Evolutionary conservation across 2,329 filamentous ascomycete genomes (phyloP).

Genomic region (Exophiala oligosperma): DNA sequence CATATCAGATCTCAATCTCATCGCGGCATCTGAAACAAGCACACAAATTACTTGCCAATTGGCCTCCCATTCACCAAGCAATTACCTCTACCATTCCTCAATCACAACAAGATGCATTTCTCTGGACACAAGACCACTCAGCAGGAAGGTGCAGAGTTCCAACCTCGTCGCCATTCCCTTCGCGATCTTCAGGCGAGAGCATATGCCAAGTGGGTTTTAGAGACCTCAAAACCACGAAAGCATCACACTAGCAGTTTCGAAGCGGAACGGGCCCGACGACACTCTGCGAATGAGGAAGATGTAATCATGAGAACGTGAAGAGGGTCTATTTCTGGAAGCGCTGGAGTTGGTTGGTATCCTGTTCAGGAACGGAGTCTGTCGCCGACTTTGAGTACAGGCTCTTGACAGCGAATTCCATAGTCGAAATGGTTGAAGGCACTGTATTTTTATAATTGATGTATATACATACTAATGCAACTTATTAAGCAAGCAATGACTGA

Average conservation of each 20-base stretch:
- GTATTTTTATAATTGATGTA: no score
- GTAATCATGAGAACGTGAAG: background rate
- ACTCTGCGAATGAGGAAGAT: constrained; percentile 5
- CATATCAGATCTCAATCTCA: background rate
- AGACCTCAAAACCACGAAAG: background rate
- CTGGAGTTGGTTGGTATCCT: background rate
- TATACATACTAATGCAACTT: no score
- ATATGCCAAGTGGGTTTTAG: constrained; percentile 12
- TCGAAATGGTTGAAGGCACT: no score
- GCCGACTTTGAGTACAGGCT: no score
- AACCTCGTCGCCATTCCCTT: constrained; percentile 6
- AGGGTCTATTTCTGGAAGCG: background rate
- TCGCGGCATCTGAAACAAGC: background rate
- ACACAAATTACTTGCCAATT: background rate
- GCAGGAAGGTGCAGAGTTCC: constrained; percentile 4
- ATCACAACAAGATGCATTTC: constrained; percentile 8
- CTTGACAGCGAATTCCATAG: no score
- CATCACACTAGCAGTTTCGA: constrained; percentile 2
- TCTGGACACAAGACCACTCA: constrained; percentile 5
- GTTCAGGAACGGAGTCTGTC: no score
- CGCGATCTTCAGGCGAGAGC: constrained; percentile 16
- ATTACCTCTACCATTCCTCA: background rate
- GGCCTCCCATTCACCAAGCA: background rate
- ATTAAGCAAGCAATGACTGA: no score
- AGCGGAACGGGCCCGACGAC: constrained; percentile 11